Evolutionary conservation across 169 alveolate species (phyloP).

Genomic region (Eimeria necatrix): DNA sequence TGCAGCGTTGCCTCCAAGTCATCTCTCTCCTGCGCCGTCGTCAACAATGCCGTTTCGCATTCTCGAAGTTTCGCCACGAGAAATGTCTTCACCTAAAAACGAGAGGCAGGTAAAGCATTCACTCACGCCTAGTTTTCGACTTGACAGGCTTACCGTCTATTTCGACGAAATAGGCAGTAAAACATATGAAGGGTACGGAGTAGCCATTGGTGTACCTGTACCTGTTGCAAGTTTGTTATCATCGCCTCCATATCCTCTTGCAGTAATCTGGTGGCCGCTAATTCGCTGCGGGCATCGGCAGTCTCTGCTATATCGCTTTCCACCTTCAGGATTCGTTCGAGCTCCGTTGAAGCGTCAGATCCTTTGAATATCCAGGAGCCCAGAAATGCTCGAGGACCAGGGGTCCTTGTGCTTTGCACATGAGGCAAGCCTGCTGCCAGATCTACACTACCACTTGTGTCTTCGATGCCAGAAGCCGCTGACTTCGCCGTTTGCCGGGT

Average conservation of each 20-base stretch:
- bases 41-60: conserved; percentile 80
- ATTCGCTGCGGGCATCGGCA: conserved; percentile 24
- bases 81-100: conserved; percentile 76
- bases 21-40: conserved; percentile 78
- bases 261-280: background rate
- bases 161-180: background rate
- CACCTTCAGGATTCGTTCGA: conserved; percentile 65
- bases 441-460: too few species aligned
- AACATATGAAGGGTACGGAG: background rate
- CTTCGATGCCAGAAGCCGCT: background rate
- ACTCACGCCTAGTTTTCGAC: too few species aligned
- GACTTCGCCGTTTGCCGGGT: background rate
- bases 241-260: conserved; percentile 81
- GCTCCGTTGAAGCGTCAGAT: conserved; percentile 47
- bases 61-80: conserved; percentile 77
- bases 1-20: conserved; percentile 72
- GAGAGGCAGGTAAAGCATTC: background rate
- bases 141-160: too few species aligned
- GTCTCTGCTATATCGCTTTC: conserved; percentile 31
- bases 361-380: conserved; percentile 40
- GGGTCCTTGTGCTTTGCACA: background rate
- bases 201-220: background rate
- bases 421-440: background rate
- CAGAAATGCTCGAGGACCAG: background rate
- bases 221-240: conserved; percentile 73